phyloP scores from a whole-genome alignment of 1,139 yeast genomes.

The Hansenula lynferdii region DNA sequence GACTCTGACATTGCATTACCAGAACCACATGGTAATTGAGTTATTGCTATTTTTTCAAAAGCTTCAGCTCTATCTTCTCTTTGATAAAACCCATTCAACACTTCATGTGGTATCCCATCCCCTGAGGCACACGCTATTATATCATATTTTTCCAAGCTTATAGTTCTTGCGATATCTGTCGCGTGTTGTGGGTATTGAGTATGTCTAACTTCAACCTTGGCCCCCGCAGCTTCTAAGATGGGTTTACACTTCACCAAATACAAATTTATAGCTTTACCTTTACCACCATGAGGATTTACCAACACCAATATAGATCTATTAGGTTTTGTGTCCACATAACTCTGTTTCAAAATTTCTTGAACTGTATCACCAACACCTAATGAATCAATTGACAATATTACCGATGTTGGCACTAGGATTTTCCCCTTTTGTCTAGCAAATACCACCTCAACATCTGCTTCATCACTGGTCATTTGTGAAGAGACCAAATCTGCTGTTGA shows the following conservation, averaged over 20 bases:
- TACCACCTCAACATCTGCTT: slow-evolving; percentile 9
- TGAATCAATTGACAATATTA: slow-evolving; percentile 11
- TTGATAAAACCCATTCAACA: slow-evolving; percentile 75
- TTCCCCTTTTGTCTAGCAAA: slow-evolving; percentile 12
- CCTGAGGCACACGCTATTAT: slow-evolving; percentile 90
- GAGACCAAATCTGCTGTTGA: background rate
- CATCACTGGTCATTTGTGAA: background rate
- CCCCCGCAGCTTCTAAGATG: slow-evolving; percentile 64
- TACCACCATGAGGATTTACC: slow-evolving; percentile 88
- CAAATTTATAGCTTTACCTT: slow-evolving; percentile 70
- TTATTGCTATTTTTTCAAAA: slow-evolving; percentile 60
- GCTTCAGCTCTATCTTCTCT: slow-evolving; percentile 62
- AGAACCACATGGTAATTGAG: slow-evolving; percentile 93
- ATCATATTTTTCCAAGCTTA: slow-evolving; percentile 62
- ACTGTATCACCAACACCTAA: slow-evolving; percentile 20
- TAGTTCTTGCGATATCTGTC: slow-evolving; percentile 53
- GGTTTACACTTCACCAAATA: slow-evolving; percentile 63
- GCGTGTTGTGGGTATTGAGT: slow-evolving; percentile 76
- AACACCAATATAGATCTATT: slow-evolving; percentile 56
- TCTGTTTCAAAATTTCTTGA: slow-evolving; percentile 30
- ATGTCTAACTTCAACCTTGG: slow-evolving; percentile 47
- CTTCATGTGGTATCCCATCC: slow-evolving; percentile 95
- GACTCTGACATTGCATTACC: slow-evolving; percentile 91
- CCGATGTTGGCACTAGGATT: slow-evolving; percentile 14
- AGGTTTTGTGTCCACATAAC: slow-evolving; percentile 36